Evolutionary conservation across 176 grass and related monocot species (phyloP).

Genomic region (Aegilops tauschii): DNA sequence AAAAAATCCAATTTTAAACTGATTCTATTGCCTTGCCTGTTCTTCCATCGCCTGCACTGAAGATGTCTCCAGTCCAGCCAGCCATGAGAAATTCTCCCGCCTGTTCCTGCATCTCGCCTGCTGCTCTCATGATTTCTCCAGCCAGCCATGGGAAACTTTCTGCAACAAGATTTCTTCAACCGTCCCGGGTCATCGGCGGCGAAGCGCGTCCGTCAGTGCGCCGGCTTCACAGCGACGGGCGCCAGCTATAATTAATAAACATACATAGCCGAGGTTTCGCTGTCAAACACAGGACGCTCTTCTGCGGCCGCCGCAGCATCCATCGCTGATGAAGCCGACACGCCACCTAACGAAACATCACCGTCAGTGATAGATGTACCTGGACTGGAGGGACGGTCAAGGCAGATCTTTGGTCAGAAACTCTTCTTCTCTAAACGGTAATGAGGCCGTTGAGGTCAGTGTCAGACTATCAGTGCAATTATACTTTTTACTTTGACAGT

Average conservation of each 20-base stretch:
- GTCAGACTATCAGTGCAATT: constrained; percentile 2
- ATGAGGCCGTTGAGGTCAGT: constrained; percentile 8
- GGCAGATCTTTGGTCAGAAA: constrained; percentile 5
- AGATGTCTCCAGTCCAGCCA: neutral
- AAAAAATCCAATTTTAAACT: neutral
- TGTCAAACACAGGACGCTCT: neutral
- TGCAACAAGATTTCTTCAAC: neutral
- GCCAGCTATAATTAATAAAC: constrained; percentile 3
- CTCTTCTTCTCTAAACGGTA: neutral
- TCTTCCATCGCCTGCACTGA: neutral
- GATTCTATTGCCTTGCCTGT: neutral
- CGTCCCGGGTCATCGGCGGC: constrained; percentile 14
- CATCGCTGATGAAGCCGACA: constrained; percentile 8
- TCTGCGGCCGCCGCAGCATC: neutral
- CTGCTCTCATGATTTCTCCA: neutral
- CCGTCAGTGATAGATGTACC: neutral
- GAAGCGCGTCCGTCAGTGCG: constrained; percentile 14
- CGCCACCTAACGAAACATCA: neutral
- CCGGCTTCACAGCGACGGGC: constrained; percentile 14
- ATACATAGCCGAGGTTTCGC: neutral
- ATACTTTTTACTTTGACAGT: neutral
- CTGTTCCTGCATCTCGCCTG: neutral
- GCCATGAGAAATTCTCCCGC: neutral
- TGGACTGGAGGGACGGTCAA: neutral
- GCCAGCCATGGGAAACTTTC: neutral